phyloP scores from a whole-genome alignment of 1,284 basidiomycete species.

The Hortiboletus rubellus region DNA sequence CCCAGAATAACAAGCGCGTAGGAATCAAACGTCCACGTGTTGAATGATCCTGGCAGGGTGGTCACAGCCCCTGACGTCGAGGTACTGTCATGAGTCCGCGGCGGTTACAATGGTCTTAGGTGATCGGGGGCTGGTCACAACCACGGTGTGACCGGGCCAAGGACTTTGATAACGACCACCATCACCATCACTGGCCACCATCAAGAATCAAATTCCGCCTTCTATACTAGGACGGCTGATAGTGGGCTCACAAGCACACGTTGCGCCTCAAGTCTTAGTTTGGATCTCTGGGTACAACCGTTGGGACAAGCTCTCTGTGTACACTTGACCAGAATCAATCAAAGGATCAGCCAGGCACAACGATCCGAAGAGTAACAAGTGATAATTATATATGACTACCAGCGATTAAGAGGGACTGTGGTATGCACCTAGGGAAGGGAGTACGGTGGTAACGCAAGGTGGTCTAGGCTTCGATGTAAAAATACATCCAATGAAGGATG shows the following conservation, averaged over 20 bases:
- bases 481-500: conserved; percentile 25
- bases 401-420: conserved; percentile 18
- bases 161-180: no score
- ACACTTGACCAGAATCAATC: not conserved
- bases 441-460: conserved; percentile 16
- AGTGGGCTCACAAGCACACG: not conserved
- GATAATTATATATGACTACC: conserved; percentile 10
- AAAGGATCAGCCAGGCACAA: not conserved
- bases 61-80: not conserved
- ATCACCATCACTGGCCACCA: conserved; percentile 1
- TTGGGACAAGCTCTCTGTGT: not conserved
- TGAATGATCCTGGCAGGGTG: not conserved
- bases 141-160: no score
- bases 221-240: not conserved
- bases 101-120: no score
- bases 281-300: no score
- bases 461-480: conserved; percentile 15
- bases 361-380: not conserved
- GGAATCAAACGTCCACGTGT: not conserved
- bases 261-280: no score
- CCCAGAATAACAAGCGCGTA: not conserved
- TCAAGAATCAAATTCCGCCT: not conserved
- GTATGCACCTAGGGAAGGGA: conserved; percentile 15
- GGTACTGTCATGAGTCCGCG: no score
- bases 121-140: no score